Percentiles rank a stretch among this genome's conserved stretches.
Conservation (phyloP, 345 rosid genomes). For the Hibiscus syriacus region DNA sequence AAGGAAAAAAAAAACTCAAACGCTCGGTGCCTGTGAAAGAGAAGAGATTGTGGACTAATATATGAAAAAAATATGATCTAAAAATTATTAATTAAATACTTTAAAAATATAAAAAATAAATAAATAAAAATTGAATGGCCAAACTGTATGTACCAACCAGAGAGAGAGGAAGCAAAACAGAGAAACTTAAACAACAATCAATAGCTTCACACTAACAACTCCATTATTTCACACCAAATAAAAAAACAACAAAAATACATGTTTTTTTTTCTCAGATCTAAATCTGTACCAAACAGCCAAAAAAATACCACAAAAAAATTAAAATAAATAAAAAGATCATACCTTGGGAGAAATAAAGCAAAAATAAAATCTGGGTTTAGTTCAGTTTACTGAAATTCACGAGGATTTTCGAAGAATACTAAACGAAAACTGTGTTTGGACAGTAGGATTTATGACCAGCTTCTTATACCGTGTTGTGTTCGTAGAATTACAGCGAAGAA, state of each 20-base stretch:
- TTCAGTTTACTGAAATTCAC: background rate
- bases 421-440: background rate
- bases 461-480: background rate
- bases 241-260: background rate
- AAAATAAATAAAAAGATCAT: background rate
- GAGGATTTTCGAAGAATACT: background rate
- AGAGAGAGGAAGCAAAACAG: background rate
- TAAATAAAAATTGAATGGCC: conserved; percentile 7
- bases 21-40: background rate
- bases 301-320: background rate
- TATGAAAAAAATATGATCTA: conserved; percentile 10
- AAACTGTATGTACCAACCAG: conserved; percentile 24
- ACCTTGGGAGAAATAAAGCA: background rate
- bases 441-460: background rate
- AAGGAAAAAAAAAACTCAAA: background rate
- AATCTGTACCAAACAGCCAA: conserved; percentile 10
- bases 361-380: background rate
- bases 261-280: conserved; percentile 21
- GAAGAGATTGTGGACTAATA: conserved; percentile 18
- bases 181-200: conserved; percentile 25
- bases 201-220: conserved; percentile 27
- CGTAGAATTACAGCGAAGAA: background rate
- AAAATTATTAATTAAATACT: background rate
- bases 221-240: conserved; percentile 15
- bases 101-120: background rate